A percentile compares a stretch with the other conserved stretches of the same genome.
Conservation (phyloP, 768 basidiomycete genomes). For the Tricholoma sp. region DNA sequence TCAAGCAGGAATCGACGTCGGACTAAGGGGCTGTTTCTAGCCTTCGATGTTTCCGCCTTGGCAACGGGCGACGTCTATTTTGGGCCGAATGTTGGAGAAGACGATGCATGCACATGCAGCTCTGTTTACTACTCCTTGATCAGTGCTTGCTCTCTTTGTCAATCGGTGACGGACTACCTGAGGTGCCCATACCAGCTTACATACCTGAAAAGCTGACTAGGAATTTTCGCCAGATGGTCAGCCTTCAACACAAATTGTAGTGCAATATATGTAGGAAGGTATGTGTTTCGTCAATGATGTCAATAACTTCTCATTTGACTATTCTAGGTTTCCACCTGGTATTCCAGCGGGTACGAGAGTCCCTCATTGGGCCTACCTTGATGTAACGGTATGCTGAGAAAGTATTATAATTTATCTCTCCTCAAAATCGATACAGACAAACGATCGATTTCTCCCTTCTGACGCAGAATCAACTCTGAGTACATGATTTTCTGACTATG, state of each 20-base stretch:
- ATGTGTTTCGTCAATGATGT: neutral
- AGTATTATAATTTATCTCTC: neutral
- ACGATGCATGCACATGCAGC: constrained; percentile 45
- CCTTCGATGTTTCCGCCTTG: neutral
- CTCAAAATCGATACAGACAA: neutral
- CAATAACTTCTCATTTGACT: neutral
- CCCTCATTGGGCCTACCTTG: constrained; percentile 1
- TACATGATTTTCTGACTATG: neutral
- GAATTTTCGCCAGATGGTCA: neutral
- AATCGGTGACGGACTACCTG: constrained; percentile 1
- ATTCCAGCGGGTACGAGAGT: neutral
- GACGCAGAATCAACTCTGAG: neutral
- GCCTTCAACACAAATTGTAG: neutral
- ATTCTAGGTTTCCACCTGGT: neutral
- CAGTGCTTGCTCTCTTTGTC: constrained; percentile 39
- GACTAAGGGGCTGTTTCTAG: neutral
- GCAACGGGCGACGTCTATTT: neutral
- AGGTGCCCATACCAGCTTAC: neutral
- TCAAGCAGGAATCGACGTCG: neutral
- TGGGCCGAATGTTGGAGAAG: constrained; percentile 9
- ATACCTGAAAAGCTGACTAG: neutral
- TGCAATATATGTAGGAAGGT: neutral
- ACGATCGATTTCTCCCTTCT: neutral
- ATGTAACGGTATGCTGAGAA: neutral
- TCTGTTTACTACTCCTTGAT: constrained; percentile 49